Evolutionary conservation across 129 eudicot species (phyloP).

Genomic region (Scalesia atractyloides): DNA sequence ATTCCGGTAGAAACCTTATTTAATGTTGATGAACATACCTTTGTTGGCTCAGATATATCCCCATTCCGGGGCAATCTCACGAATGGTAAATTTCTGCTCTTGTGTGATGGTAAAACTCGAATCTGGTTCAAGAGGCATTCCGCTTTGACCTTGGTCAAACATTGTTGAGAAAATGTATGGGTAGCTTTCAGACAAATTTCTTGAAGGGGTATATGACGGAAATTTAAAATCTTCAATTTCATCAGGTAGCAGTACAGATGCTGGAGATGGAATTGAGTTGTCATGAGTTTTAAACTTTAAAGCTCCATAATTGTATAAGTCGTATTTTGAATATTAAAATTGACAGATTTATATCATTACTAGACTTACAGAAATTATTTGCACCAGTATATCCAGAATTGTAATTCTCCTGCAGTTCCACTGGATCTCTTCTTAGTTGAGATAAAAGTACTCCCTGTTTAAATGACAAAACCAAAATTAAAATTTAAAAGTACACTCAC

Average conservation of each 20-base stretch:
- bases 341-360: constrained; percentile 19
- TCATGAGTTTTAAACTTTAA: constrained; percentile 27
- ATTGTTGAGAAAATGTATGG: constrained; percentile 48
- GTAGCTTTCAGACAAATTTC: constrained; percentile 37
- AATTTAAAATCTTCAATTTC: constrained; percentile 49
- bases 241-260: constrained; percentile 40
- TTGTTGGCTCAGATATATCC: constrained; percentile 77
- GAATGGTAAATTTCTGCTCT: constrained; percentile 76
- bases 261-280: constrained; percentile 40
- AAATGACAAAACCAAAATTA: not conserved
- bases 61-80: constrained; percentile 90
- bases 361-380: constrained; percentile 37
- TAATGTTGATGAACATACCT: constrained; percentile 50
- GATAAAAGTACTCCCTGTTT: constrained; percentile 38
- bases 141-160: constrained; percentile 56
- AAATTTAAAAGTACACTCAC: not conserved
- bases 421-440: constrained; percentile 32
- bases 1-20: constrained; percentile 4
- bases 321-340: constrained; percentile 14
- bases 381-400: constrained; percentile 39
- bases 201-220: constrained; percentile 45
- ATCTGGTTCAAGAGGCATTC: constrained; percentile 52
- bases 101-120: constrained; percentile 53
- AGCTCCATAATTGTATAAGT: constrained; percentile 11
- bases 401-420: constrained; percentile 40